Evolutionary conservation across 1,284 basidiomycete genomes (phyloP), one percentile per base, ranked within the genome.

Genomic region (Sphagnurus paluster): DNA sequence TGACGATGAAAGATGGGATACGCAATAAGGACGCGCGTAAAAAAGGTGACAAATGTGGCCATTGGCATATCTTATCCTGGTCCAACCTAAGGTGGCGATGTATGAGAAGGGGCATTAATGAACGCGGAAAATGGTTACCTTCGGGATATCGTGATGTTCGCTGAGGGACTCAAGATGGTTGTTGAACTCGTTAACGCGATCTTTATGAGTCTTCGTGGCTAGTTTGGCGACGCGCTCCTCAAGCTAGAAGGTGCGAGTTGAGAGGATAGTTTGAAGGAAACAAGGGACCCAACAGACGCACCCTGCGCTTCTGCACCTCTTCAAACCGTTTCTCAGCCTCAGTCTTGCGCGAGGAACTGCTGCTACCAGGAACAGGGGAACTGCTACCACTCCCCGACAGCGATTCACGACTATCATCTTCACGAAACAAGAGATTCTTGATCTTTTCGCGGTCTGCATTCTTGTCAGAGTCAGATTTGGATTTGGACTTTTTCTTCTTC

Each of bases 81-180:
- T 46, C 86, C 86, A 62, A 89, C 86, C 87, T 89, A 52, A 50
- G 46, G 50, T 46, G 44, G 55, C 48, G 46, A 54, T 53, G 55
- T 53, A 48, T 63, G 56, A 64, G 61, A 36, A 42, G 19, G 28
- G 39, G 48, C 16, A 49, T 39, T 16, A 44, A 33, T 1, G 24
- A 17, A 14, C 40, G 24, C 50, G 49, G 52, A 52, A 51, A 42
- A 56, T 50, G 50, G 54, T 49, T 61, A 87, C 91, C 76, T 93
- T 93, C 32, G 92, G 92, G 57, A 95, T 93, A 64, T 95, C 92
- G 64, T 95, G 90, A 74, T 95, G 93, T 71, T 95, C 92, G 62
- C 87, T 90, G 49, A 97, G 79, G 41, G 80, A 74, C 64, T 95
- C 94, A 5, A 99, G 75, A 63, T 97, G 91, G 24, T 79, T 64